Percentiles rank a stretch among this genome's conserved stretches.
phyloP scores from a whole-genome alignment of 805 yeast species.

The Kuraishia borneana region DNA sequence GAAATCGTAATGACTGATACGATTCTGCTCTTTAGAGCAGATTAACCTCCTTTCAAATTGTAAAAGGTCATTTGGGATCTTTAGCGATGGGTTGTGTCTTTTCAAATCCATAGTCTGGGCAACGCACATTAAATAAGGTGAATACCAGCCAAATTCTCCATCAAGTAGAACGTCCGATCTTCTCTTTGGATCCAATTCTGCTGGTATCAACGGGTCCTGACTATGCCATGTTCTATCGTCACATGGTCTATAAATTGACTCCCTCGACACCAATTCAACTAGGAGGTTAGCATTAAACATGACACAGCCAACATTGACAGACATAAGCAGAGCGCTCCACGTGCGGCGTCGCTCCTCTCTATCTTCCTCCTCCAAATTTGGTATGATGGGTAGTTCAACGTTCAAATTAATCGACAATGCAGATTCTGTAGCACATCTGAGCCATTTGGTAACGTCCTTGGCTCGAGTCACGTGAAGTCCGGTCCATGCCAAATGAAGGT shows the following conservation, averaged over 20 bases:
- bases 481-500: slow-evolving; percentile 8
- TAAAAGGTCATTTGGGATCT: too few species aligned
- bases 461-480: slow-evolving; percentile 5
- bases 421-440: slow-evolving; percentile 5
- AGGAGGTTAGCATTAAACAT: background rate
- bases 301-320: background rate
- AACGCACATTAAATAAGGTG: too few species aligned
- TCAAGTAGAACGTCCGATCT: background rate
- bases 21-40: too few species aligned
- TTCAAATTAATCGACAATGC: slow-evolving; percentile 9
- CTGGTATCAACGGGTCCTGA: background rate
- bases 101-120: too few species aligned
- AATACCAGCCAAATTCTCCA: background rate
- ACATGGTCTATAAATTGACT: background rate
- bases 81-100: too few species aligned
- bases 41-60: too few species aligned
- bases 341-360: slow-evolving; percentile 1
- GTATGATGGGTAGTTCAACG: slow-evolving; percentile 5
- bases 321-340: background rate
- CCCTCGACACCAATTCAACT: background rate
- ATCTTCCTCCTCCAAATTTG: slow-evolving; percentile 5
- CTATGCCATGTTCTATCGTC: background rate
- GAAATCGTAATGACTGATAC: background rate
- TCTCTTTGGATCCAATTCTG: slow-evolving; percentile 1
- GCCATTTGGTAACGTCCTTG: slow-evolving; percentile 5